Evolutionary conservation across 2,329 filamentous ascomycete species (phyloP), one percentile per base, ranked within the genome.

Genomic region (Cladorrhinum sp.): DNA sequence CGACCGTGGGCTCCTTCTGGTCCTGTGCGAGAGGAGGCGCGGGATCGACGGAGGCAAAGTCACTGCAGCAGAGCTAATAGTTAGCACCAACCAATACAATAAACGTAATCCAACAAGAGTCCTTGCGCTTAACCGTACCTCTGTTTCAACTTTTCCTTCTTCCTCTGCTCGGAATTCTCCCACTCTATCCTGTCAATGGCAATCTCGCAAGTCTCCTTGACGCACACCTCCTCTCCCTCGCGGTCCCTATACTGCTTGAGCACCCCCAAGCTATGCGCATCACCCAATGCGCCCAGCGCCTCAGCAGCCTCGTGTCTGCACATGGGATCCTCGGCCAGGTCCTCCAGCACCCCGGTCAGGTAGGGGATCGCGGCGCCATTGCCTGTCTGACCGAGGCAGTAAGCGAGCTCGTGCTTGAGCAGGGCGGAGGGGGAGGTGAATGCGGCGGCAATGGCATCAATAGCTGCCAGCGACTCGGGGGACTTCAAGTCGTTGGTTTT

Each of bases 171-270:
- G 1, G 88, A 91, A 70, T 91, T 90, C 76, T 95, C 92, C 94
- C 95, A 99, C 74, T 93, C 83, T 71, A 99, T 96, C 67, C 95
- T 86, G 70, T 92, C 93, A 60, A 98, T 90, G 5, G 96, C 94
- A 73, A 99, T 95, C 73, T 99, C 95, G 74, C 95, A 99, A 0
- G 95, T 99, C 81, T 99, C 93, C 48, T 85, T 85, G n/a, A 99
- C 87, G 42, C 92, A 90, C 26, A 89, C 86, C 33, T 87, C 83
- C 76, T 98, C 93, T 18, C 84, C 86, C 64, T 81, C 76, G 65
- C 91, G 86, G 72, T 97, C 90, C 64, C 91, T 84, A 71, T 92
- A 85, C 66, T 85, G 75, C 72, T 82, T 85, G 66, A 99, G 78
- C 33, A 98, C 76, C 2, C 86, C 85, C 72, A 99, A 74, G 71